Percentiles rank a stretch among this genome's conserved stretches.
These are phyloP conservation scores for Hyphodiscus hymeniophilus DNA, from an alignment of 495 filamentous ascomycete genomes.

Conservation along the genomic window DNA sequence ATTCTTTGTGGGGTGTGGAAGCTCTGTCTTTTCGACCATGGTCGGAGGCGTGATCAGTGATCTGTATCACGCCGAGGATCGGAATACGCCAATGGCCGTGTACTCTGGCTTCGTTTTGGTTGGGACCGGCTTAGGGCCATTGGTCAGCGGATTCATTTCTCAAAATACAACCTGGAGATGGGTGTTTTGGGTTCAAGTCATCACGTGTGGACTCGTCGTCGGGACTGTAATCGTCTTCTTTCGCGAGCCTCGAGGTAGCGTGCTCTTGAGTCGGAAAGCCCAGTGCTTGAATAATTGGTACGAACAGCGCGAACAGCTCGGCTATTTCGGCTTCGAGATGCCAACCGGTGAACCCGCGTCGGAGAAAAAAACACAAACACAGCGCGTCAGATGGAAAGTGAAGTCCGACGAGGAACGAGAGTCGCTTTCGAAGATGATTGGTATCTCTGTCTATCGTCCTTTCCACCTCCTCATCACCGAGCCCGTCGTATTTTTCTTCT, in stretches of 20 bases:
- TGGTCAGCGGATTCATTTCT: constrained; percentile 64
- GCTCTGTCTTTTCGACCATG: constrained; percentile 82
- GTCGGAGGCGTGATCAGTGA: constrained; percentile 89
- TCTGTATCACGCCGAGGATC: constrained; percentile 68
- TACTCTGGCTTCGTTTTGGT: constrained; percentile 69
- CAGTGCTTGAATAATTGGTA: constrained; percentile 71
- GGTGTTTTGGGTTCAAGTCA: constrained; percentile 84
- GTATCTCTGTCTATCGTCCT: constrained; percentile 67
- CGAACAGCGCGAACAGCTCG: constrained; percentile 56
- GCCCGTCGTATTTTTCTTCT: constrained; percentile 92
- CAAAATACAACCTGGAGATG: constrained; percentile 68
- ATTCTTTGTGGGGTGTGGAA: constrained; percentile 67
- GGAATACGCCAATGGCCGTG: constrained; percentile 86
- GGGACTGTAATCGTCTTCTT: constrained; percentile 56
- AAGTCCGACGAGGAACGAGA: constrained; percentile 74
- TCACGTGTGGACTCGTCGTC: constrained; percentile 57
- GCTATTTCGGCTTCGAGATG: constrained; percentile 55
- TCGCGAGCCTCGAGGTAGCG: constrained; percentile 75
- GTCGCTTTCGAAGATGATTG: constrained; percentile 62
- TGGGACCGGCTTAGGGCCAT: constrained; percentile 75
- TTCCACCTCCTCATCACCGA: constrained; percentile 86
- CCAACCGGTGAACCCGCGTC: constrained; percentile 2
- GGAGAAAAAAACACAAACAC: constrained; percentile 12
- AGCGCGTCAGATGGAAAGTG: constrained; percentile 76
- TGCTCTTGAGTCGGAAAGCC: constrained; percentile 74